Conservation (phyloP, 768 basidiomycete genomes). For the Flagelloscypha sp. region DNA sequence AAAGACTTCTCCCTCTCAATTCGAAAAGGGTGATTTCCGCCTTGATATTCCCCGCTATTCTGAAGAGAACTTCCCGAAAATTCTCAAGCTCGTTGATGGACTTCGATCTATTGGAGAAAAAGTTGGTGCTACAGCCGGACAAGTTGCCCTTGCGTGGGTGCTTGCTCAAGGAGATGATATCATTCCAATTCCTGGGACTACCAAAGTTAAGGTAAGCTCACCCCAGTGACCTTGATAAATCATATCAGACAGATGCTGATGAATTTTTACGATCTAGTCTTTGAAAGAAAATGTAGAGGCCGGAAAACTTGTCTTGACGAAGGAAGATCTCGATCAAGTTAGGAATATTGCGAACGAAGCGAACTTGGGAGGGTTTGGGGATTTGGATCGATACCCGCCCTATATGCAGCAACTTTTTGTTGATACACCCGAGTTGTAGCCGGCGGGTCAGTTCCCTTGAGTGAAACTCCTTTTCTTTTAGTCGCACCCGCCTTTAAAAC, state of each 20-base stretch:
- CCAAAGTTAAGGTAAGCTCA: constrained; percentile 22
- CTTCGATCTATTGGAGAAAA: constrained; percentile 25
- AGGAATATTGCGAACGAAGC: constrained; percentile 18
- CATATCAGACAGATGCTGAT: constrained; percentile 13
- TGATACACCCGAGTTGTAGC: constrained; percentile 17
- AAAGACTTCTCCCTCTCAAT: constrained; percentile 23
- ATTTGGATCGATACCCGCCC: constrained; percentile 20
- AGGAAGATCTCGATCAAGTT: constrained; percentile 22
- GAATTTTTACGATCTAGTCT: constrained; percentile 19
- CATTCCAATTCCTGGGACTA: constrained; percentile 35
- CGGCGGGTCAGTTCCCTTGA: too few relatives aligned
- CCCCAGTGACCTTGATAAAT: constrained; percentile 20
- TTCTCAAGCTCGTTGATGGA: constrained; percentile 26
- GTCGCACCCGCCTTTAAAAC: too few relatives aligned
- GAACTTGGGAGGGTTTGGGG: constrained; percentile 16
- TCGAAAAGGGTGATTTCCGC: constrained; percentile 21
- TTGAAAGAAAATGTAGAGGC: constrained; percentile 31
- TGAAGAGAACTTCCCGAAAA: constrained; percentile 35
- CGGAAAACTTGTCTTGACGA: constrained; percentile 17
- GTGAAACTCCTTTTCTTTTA: too few relatives aligned
- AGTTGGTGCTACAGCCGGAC: constrained; percentile 27
- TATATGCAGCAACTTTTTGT: constrained; percentile 8
- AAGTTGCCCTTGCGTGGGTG: constrained; percentile 33
- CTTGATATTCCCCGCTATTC: constrained; percentile 25
- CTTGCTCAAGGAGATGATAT: constrained; percentile 29